Percentiles rank a stretch among this genome's conserved stretches.
phyloP scores from a whole-genome alignment of 768 basidiomycete genomes.

The Tephrocybe sp. region DNA sequence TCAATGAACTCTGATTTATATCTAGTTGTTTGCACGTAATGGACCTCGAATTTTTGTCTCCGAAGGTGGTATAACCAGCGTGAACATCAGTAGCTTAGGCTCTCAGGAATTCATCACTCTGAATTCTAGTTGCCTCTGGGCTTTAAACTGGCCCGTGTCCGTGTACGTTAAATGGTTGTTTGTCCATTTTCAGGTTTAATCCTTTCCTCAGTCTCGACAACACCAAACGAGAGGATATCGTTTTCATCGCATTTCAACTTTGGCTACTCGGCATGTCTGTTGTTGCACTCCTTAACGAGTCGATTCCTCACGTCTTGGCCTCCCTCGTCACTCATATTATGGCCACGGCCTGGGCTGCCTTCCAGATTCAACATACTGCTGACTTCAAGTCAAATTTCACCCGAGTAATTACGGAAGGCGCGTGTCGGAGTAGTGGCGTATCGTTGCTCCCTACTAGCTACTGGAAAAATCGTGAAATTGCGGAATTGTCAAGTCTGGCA shows the following conservation, averaged over 20 bases:
- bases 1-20: background rate
- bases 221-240: constrained; percentile 76
- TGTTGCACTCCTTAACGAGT: constrained; percentile 73
- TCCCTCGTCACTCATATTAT: constrained; percentile 72
- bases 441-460: constrained; percentile 60
- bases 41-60: constrained; percentile 18
- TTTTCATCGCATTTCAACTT: constrained; percentile 76
- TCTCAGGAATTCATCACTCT: constrained; percentile 35
- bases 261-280: constrained; percentile 82
- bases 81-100: constrained; percentile 35
- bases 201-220: constrained; percentile 51
- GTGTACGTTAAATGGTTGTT: constrained; percentile 43
- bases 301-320: constrained; percentile 78
- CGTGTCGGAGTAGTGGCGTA: constrained; percentile 58
- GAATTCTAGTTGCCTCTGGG: constrained; percentile 49
- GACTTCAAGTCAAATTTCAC: constrained; percentile 57
- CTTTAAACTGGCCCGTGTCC: constrained; percentile 70
- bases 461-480: constrained; percentile 58
- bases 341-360: constrained; percentile 71
- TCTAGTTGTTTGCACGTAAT: constrained; percentile 10
- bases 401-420: constrained; percentile 59
- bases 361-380: constrained; percentile 63
- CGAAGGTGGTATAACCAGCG: constrained; percentile 21
- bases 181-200: background rate
- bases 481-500: constrained; percentile 65